phyloP scores from a whole-genome alignment of 2,329 filamentous ascomycete species.

The Botrytis sinoallii region DNA sequence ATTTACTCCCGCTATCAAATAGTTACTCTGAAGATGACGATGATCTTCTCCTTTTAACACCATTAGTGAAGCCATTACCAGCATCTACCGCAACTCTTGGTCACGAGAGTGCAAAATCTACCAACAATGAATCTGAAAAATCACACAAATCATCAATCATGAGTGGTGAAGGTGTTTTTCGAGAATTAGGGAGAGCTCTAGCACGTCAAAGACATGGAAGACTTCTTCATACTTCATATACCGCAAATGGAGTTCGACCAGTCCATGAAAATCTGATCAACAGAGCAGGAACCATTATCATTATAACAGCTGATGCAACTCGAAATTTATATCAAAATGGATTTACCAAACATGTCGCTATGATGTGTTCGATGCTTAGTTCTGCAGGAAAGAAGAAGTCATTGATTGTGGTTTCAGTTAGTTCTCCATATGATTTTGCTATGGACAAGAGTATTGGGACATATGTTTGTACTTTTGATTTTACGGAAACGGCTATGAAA shows the following conservation, averaged over 20 bases:
- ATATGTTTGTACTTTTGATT: constrained; percentile 94
- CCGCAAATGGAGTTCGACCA: constrained; percentile 84
- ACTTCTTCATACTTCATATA: constrained; percentile 91
- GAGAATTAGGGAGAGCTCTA: constrained; percentile 83
- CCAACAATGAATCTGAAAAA: constrained; percentile 48
- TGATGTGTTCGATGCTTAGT: constrained; percentile 85
- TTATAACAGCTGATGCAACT: constrained; percentile 91
- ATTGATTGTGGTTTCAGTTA: constrained; percentile 85
- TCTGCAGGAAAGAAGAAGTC: constrained; percentile 81
- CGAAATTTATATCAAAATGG: constrained; percentile 90
- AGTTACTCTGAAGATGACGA: constrained; percentile 88
- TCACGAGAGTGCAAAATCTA: constrained; percentile 50
- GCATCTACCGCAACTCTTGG: constrained; percentile 72
- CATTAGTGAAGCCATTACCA: constrained; percentile 86
- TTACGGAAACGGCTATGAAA: constrained; percentile 86
- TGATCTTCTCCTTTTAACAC: constrained; percentile 84
- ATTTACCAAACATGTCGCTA: constrained; percentile 93
- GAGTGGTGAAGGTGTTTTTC: constrained; percentile 90
- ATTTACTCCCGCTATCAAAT: constrained; percentile 76
- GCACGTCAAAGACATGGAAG: constrained; percentile 82
- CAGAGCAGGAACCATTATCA: constrained; percentile 80
- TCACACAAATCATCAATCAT: constrained; percentile 63
- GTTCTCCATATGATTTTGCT: constrained; percentile 94
- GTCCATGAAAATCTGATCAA: constrained; percentile 93
- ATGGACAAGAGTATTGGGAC: constrained; percentile 88